A percentile compares a stretch with the other conserved stretches of the same genome.
These are phyloP conservation scores for Lolium rigidum DNA, from an alignment of 176 grass and related monocot species.

Conservation along the genomic window DNA sequence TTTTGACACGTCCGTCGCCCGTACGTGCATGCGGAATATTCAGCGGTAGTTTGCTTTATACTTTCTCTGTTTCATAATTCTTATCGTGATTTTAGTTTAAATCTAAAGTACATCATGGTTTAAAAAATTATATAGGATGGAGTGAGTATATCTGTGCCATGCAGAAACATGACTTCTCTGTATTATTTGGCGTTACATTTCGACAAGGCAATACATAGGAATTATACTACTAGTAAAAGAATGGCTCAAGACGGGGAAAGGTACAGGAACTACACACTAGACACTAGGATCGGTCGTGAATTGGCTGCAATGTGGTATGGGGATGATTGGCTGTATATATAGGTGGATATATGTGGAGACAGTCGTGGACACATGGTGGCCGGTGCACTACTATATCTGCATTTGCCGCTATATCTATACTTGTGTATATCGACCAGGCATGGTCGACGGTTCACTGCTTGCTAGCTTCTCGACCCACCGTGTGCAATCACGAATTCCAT, in stretches of 20 bases:
- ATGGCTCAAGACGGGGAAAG: not conserved
- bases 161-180: not conserved
- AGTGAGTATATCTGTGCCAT: not conserved
- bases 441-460: not conserved
- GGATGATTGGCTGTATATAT: conserved; percentile 2
- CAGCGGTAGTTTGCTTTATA: too few species aligned
- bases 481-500: not conserved
- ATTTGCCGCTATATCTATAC: conserved; percentile 31
- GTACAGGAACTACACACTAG: not conserved
- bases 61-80: too few species aligned
- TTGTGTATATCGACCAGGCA: not conserved
- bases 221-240: conserved; percentile 19
- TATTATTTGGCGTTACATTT: conserved; percentile 18
- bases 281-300: not conserved
- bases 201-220: not conserved
- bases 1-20: too few species aligned
- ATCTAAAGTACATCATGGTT: too few species aligned
- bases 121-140: too few species aligned
- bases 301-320: conserved; percentile 10
- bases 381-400: not conserved
- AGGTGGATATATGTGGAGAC: not conserved
- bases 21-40: too few species aligned
- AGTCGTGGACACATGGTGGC: not conserved
- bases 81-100: too few species aligned
- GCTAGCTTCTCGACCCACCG: not conserved